Conservation (phyloP, 176 grass and related monocot species). For the Melocanna baccifera region DNA sequence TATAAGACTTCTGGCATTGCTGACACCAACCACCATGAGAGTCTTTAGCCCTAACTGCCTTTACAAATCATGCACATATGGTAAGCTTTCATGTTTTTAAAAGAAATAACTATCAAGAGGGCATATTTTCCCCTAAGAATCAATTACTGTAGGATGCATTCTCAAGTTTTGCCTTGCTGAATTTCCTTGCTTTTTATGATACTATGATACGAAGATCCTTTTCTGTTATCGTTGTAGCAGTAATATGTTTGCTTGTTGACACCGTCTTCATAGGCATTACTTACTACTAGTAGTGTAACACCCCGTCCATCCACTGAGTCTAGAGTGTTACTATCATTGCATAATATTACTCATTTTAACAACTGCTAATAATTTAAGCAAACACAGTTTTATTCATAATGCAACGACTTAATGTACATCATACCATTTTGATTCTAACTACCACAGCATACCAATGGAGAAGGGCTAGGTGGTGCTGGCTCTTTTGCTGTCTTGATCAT, state of each 20-base stretch:
- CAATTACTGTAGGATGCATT: neutral
- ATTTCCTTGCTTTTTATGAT: neutral
- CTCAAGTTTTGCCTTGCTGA: neutral
- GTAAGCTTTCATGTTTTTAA: conserved; percentile 40
- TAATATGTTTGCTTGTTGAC: conserved; percentile 15
- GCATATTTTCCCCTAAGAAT: neutral
- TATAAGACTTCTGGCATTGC: conserved; percentile 53
- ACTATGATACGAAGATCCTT: neutral
- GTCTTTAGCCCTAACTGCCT: conserved; percentile 54
- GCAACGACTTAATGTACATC: no score
- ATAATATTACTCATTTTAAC: no score
- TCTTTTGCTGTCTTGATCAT: no score
- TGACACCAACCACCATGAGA: conserved; percentile 71
- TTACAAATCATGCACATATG: conserved; percentile 79
- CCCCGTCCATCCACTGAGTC: no score
- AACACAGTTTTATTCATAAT: no score
- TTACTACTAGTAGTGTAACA: neutral
- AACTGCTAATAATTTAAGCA: no score
- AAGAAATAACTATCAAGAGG: neutral
- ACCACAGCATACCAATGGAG: no score
- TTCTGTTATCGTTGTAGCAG: neutral
- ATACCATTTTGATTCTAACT: no score
- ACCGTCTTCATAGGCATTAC: neutral
- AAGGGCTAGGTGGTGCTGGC: no score
- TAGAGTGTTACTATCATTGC: no score